These are phyloP conservation scores for Globisporangium spinosum DNA, from an alignment of 352 stramenopile genomes.

Conservation along the genomic window DNA sequence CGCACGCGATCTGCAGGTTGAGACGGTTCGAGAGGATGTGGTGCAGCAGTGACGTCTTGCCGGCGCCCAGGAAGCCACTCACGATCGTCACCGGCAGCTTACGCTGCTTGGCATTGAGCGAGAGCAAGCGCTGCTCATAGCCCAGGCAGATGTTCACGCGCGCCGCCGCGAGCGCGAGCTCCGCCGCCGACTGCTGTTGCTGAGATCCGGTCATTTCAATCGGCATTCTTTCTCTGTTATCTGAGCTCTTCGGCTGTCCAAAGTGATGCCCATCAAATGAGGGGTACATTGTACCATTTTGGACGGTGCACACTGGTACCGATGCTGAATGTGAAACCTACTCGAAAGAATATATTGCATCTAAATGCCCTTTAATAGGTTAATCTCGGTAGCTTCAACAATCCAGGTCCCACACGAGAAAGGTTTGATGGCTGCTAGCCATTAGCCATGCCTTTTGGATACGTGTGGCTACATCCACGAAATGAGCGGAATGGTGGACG, in stretches of 20 bases:
- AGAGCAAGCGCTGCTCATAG: conserved; percentile 50
- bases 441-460: not conserved
- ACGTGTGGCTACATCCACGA: not conserved
- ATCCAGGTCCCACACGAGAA: not conserved
- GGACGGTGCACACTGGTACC: not conserved
- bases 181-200: conserved; percentile 12
- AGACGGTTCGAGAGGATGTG: conserved; percentile 61
- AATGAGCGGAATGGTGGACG: conserved; percentile 1
- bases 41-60: conserved; percentile 68
- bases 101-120: conserved; percentile 40
- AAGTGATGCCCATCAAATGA: not conserved
- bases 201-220: not conserved
- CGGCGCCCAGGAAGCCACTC: conserved; percentile 58
- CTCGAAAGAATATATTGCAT: not conserved
- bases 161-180: conserved; percentile 39
- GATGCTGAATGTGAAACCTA: not conserved
- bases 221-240: not conserved
- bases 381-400: not conserved
- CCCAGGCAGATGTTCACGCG: conserved; percentile 58
- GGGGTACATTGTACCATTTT: conserved; percentile 4
- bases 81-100: conserved; percentile 63
- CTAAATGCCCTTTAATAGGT: not conserved
- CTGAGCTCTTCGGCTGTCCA: not conserved
- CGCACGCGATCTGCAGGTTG: conserved; percentile 65
- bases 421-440: not conserved